phyloP scores from a whole-genome alignment of 2,329 filamentous ascomycete species.

The Fusarium verticillioides region DNA sequence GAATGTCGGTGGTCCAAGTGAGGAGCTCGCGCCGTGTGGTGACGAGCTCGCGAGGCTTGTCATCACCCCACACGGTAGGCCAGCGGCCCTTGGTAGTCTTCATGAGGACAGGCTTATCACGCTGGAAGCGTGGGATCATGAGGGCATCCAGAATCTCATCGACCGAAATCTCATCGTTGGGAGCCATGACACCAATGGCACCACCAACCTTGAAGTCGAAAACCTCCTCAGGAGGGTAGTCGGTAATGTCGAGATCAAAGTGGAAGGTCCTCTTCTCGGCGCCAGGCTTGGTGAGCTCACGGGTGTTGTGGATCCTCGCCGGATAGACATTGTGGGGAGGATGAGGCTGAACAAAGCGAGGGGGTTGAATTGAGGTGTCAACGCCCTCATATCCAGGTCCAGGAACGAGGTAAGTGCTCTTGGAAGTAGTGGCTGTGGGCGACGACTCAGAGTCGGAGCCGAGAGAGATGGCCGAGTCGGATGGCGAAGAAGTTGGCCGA shows the following conservation, averaged over 20 bases:
- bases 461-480: slow-evolving; percentile 62
- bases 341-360: slow-evolving; percentile 91
- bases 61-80: slow-evolving; percentile 98
- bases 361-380: slow-evolving; percentile 76
- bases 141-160: slow-evolving; percentile 87
- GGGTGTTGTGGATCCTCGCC: slow-evolving; percentile 84
- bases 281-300: slow-evolving; percentile 86
- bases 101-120: slow-evolving; percentile 84
- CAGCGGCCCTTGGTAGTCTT: slow-evolving; percentile 85
- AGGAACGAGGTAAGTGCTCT: slow-evolving; percentile 39
- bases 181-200: slow-evolving; percentile 91
- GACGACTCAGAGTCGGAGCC: slow-evolving; percentile 48
- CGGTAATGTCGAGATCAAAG: slow-evolving; percentile 95
- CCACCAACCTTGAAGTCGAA: slow-evolving; percentile 97
- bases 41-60: slow-evolving; percentile 83
- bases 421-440: slow-evolving; percentile 19
- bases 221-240: slow-evolving; percentile 86
- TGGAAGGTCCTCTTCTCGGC: slow-evolving; percentile 98
- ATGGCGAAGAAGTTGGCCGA: slow-evolving; percentile 50
- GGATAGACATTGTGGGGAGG: slow-evolving; percentile 92
- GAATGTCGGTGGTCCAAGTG: slow-evolving; percentile 94
- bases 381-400: slow-evolving; percentile 55
- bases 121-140: slow-evolving; percentile 81
- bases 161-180: slow-evolving; percentile 81
- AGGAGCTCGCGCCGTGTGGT: slow-evolving; percentile 93